Evolutionary conservation across 2,329 filamentous ascomycete genomes (phyloP).

Genomic region (Botrytis cinerea): DNA sequence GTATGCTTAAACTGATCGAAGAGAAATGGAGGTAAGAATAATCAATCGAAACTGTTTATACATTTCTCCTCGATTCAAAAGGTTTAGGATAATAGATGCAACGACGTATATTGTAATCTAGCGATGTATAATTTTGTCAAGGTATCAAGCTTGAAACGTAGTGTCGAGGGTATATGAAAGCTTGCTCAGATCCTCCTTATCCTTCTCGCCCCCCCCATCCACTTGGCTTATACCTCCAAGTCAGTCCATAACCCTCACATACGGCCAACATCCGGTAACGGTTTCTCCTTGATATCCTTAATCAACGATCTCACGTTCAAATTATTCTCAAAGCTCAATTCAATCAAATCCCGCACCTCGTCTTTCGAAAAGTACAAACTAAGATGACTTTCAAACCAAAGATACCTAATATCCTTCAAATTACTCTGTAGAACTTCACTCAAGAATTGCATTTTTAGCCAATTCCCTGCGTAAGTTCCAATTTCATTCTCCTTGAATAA

Average conservation of each 20-base stretch:
- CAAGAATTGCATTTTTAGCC: slow-evolving; percentile 65
- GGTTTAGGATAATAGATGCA: background rate
- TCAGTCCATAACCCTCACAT: background rate
- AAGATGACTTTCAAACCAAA: slow-evolving; percentile 67
- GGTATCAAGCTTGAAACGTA: background rate
- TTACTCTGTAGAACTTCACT: slow-evolving; percentile 67
- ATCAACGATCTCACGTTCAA: slow-evolving; percentile 57
- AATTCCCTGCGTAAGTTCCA: slow-evolving; percentile 60
- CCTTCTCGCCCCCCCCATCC: background rate
- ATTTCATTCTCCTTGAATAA: slow-evolving; percentile 59
- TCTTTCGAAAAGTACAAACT: slow-evolving; percentile 62
- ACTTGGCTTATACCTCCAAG: background rate
- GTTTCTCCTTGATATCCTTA: slow-evolving; percentile 54
- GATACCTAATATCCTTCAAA: slow-evolving; percentile 60
- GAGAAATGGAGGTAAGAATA: background rate
- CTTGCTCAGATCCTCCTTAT: background rate
- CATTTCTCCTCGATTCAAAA: background rate
- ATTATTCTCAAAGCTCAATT: slow-evolving; percentile 66
- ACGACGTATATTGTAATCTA: background rate
- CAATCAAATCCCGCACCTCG: slow-evolving; percentile 64
- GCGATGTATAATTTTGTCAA: background rate
- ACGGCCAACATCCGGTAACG: background rate
- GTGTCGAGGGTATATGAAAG: background rate
- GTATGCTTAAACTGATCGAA: background rate
- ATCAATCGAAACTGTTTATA: background rate